Evolutionary conservation across 495 filamentous ascomycete species (phyloP).

Genomic region (Penicillium canescens): DNA sequence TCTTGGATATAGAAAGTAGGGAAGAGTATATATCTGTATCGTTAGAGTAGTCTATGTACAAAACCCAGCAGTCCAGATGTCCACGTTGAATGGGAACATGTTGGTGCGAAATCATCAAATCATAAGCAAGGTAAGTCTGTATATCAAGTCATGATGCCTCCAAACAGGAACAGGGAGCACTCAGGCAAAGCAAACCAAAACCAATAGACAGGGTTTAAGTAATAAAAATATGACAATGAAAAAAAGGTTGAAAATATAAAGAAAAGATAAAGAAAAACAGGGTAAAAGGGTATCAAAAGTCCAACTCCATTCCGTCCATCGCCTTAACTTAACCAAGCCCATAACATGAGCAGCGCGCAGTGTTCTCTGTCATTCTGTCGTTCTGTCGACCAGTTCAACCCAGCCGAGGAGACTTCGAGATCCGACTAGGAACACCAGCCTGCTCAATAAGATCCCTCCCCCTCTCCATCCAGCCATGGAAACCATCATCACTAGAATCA

Average conservation of each 20-base stretch:
- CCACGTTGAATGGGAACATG: neutral
- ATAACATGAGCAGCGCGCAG: neutral
- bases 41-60: slow-evolving; percentile 13
- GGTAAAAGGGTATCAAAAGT: slow-evolving; percentile 41
- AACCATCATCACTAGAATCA: slow-evolving; percentile 44
- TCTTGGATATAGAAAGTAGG: slow-evolving; percentile 3
- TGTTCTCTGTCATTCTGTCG: slow-evolving; percentile 6
- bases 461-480: slow-evolving; percentile 41
- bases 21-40: slow-evolving; percentile 1
- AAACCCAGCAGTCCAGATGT: neutral
- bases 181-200: slow-evolving; percentile 2
- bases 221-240: slow-evolving; percentile 13
- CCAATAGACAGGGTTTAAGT: neutral
- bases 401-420: slow-evolving; percentile 24
- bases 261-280: slow-evolving; percentile 13
- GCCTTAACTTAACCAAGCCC: neutral
- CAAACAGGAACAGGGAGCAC: neutral
- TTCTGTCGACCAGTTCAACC: too few species aligned
- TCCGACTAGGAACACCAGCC: slow-evolving; percentile 38
- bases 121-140: slow-evolving; percentile 15
- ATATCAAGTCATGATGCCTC: slow-evolving; percentile 19
- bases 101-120: slow-evolving; percentile 19
- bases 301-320: slow-evolving; percentile 27
- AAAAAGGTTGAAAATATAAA: slow-evolving; percentile 9
- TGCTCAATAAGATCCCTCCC: slow-evolving; percentile 45